Conservation (phyloP, 2,329 filamentous ascomycete genomes). For the Aspergillus fijiensis region DNA sequence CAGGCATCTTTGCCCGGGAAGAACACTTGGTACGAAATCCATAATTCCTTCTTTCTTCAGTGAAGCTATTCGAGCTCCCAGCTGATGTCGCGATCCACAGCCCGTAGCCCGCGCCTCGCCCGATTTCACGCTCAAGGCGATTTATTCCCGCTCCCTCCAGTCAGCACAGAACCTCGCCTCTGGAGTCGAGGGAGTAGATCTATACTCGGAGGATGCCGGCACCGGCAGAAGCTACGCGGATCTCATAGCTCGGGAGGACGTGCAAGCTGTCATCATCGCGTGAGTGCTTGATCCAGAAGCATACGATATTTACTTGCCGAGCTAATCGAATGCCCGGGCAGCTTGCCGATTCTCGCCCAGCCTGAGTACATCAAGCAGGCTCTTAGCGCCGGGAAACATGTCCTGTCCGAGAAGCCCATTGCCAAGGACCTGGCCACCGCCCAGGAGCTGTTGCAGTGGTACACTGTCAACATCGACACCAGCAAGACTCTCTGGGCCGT, state of each 20-base stretch:
- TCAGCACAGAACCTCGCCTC: conserved; percentile 51
- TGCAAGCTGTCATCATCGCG: conserved; percentile 54
- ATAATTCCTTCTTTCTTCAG: neutral
- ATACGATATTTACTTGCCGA: neutral
- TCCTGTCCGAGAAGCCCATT: conserved; percentile 59
- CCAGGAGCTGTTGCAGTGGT: conserved; percentile 52
- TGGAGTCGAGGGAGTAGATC: conserved; percentile 40
- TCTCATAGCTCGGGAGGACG: conserved; percentile 50
- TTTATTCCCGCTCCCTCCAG: conserved; percentile 58
- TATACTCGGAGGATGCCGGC: conserved; percentile 57
- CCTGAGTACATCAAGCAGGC: conserved; percentile 53
- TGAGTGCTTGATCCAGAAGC: conserved; percentile 25
- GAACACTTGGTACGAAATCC: conserved; percentile 49
- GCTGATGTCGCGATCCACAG: conserved; percentile 27
- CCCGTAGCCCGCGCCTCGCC: conserved; percentile 52
- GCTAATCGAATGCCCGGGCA: conserved; percentile 18
- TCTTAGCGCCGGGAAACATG: conserved; percentile 54
- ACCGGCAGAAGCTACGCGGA: conserved; percentile 47
- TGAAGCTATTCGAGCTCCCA: neutral
- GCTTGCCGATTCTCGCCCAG: conserved; percentile 54
- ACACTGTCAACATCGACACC: conserved; percentile 43
- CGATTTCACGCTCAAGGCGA: conserved; percentile 52
- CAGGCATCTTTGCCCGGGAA: conserved; percentile 58
- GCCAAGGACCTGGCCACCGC: conserved; percentile 55
- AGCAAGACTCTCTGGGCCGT: conserved; percentile 47